Percentiles rank a stretch among this genome's conserved stretches.
phyloP scores from a whole-genome alignment of 2,329 filamentous ascomycete species.

The Pestalotiopsis sp. region DNA sequence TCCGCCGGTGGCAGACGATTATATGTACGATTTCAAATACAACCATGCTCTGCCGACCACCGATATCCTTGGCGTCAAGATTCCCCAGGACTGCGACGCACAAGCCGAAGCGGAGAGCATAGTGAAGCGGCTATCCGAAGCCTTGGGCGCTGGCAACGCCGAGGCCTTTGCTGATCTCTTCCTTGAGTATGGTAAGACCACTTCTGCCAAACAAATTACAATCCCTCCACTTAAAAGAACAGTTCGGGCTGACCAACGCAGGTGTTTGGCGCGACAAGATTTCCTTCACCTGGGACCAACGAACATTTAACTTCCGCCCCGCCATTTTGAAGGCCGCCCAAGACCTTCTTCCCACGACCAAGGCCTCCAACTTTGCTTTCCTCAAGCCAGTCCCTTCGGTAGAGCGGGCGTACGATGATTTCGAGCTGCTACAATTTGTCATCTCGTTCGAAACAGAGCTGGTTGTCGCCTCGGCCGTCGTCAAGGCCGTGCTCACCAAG shows the following conservation, averaged over 20 bases:
- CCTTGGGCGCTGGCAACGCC: neutral
- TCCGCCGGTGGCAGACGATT: constrained; percentile 7
- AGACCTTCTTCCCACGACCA: constrained; percentile 6
- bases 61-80: neutral
- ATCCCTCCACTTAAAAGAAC: neutral
- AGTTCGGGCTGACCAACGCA: neutral
- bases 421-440: constrained; percentile 1
- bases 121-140: constrained; percentile 1
- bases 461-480: constrained; percentile 4
- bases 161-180: constrained; percentile 9
- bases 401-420: constrained; percentile 6
- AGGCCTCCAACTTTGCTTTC: constrained; percentile 5
- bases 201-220: neutral
- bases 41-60: constrained; percentile 5
- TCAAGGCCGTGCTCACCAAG: constrained; percentile 2
- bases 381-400: constrained; percentile 6
- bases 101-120: neutral
- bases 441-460: constrained; percentile 9
- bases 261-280: constrained; percentile 10
- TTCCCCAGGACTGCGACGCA: constrained; percentile 1
- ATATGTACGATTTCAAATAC: constrained; percentile 13
- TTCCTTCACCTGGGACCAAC: constrained; percentile 8
- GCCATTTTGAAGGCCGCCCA: constrained; percentile 4
- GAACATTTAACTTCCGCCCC: constrained; percentile 6
- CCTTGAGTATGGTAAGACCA: neutral